Evolutionary conservation across 2,329 filamentous ascomycete species (phyloP), one percentile per base, ranked within the genome.

Genomic region (Coniochaeta sp.): DNA sequence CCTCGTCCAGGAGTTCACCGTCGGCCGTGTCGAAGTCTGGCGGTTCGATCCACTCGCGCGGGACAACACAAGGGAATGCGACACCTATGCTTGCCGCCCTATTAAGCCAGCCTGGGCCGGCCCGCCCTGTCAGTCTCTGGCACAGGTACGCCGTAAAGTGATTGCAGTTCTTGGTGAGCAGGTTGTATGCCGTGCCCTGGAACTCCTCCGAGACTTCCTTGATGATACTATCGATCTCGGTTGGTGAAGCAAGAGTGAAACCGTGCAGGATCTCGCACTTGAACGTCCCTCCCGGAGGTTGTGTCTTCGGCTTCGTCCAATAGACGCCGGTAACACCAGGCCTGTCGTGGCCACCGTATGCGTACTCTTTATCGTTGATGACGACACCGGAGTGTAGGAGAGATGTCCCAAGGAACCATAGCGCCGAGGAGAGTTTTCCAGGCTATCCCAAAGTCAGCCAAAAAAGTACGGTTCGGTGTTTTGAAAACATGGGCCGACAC

Each of bases 101-200:
- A 69, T 96, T 96, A 59, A 96, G 76, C 89, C 90, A 96, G 19
- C 73, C 75, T 0, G 91, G 91, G 0, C 89, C 89, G 1, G 85
- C 77, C 54, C 84, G 81, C 6, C 87, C 85, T 1, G 89, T 93
- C 59, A 96, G 80, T 65, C 83, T 84, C 70, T 88, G 79, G 73
- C 89, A 92, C 19, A 96, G 81, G 67, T 89, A 85, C 22, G 85
- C 86, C 1, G 90, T 93, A 71, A 96, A 96, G 72, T 96, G 91
- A 72, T 96, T 96, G 81, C 91, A 96, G 73, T 96, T 96, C 67
- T 86, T 86, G 22, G 87, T 91, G 52, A 96, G 80, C 16, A 96
- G 82, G 68, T 95, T 93, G 74, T 96, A 95, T 16, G 83, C 82
- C 0, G 86, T 86, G 26, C 91, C 91, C 60, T 86, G 81, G 67